Percentiles rank a stretch among this genome's conserved stretches.
These are phyloP conservation scores for Rhododendron vialii DNA, from an alignment of 148 eudicot genomes.

Conservation along the genomic window DNA sequence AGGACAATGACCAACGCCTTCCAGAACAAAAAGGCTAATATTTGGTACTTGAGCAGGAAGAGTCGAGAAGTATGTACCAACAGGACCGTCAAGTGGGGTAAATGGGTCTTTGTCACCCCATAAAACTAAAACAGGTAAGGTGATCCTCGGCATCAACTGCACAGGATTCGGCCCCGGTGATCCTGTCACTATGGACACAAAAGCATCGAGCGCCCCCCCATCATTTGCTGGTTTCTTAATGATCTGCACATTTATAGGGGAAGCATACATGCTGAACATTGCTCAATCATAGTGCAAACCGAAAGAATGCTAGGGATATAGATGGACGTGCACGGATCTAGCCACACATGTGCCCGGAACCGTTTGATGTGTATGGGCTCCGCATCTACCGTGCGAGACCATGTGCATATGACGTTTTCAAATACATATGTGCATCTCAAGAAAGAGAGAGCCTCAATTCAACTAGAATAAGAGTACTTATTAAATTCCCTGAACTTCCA, in stretches of 20 bases:
- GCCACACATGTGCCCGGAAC: neutral
- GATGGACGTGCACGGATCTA: neutral
- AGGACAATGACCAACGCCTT: slow-evolving; percentile 95
- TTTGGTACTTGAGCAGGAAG: slow-evolving; percentile 47
- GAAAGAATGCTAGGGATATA: neutral
- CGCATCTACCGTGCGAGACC: neutral
- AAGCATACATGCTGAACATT: neutral
- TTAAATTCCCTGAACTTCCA: neutral
- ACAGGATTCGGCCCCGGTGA: slow-evolving; percentile 94
- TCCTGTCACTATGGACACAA: slow-evolving; percentile 79
- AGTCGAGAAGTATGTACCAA: slow-evolving; percentile 75
- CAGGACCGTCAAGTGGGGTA: slow-evolving; percentile 94
- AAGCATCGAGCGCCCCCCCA: slow-evolving; percentile 90
- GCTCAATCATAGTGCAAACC: neutral
- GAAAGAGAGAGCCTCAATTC: neutral
- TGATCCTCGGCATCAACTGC: slow-evolving; percentile 59
- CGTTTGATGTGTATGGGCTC: neutral
- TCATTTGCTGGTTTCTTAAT: slow-evolving; percentile 71
- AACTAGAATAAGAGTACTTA: neutral
- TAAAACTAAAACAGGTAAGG: slow-evolving; percentile 57
- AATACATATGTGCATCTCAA: neutral
- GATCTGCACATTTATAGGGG: slow-evolving; percentile 37
- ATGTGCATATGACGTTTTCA: neutral
- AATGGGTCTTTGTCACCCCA: slow-evolving; percentile 94
- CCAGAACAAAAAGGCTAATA: slow-evolving; percentile 47